phyloP scores from a whole-genome alignment of 1,284 basidiomycete genomes.

The Irpex sp. region DNA sequence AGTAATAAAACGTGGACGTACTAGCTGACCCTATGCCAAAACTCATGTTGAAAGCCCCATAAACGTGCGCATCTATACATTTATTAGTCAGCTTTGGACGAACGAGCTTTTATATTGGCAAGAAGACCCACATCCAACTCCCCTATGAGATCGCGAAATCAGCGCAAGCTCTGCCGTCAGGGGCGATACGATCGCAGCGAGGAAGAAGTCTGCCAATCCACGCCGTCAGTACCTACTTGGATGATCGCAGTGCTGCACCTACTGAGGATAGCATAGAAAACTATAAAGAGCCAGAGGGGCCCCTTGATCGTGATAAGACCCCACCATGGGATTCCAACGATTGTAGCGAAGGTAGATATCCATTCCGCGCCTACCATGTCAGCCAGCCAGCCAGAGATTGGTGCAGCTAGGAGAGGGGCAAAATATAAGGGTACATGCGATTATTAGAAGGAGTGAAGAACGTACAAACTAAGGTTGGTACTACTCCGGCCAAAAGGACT shows the following conservation, averaged over 20 bases:
- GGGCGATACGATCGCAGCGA: conserved; percentile 64
- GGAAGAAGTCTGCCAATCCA: conserved; percentile 61
- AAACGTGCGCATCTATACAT: conserved; percentile 67
- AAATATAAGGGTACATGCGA: not conserved
- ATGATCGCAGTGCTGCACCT: conserved; percentile 23
- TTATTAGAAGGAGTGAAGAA: not conserved
- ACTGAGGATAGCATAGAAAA: conserved; percentile 65
- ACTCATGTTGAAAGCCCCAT: conserved; percentile 74
- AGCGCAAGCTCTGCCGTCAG: conserved; percentile 72
- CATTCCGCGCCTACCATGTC: conserved; percentile 74
- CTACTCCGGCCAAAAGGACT: conserved; percentile 75
- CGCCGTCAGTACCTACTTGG: conserved; percentile 13
- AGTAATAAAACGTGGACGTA: conserved; percentile 27
- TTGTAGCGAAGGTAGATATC: conserved; percentile 53
- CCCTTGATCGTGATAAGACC: conserved; percentile 60
- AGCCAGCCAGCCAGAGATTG: conserved; percentile 66
- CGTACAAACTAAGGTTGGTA: conserved; percentile 73
- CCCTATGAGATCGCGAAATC: conserved; percentile 60
- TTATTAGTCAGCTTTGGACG: not conserved
- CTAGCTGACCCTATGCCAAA: conserved; percentile 71
- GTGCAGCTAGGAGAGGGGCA: conserved; percentile 51
- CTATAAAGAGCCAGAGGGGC: conserved; percentile 69
- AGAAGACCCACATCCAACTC: conserved; percentile 68
- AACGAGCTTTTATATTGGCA: not conserved
- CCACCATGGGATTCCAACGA: conserved; percentile 76